Evolutionary conservation across 108 stramenopile species (phyloP), one percentile per base, ranked within the genome.

Genomic region (Nannochloropsis gaditana): DNA sequence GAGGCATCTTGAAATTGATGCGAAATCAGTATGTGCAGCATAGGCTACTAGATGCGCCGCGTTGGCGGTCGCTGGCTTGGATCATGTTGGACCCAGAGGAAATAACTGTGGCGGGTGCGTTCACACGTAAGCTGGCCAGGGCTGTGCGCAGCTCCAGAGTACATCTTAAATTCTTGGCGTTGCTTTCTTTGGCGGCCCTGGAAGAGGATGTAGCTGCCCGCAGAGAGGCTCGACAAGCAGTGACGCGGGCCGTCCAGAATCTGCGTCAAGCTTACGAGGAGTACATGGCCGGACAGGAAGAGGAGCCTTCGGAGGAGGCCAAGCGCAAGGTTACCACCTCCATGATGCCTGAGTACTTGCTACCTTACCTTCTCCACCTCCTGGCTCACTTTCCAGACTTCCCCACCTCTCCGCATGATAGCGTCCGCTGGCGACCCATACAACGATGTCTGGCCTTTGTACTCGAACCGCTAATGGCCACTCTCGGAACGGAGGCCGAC

Each of bases 31-130:
- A 73, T 2, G 59, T 73, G 59, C 59, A 73, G 59, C 59, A 73
- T n/a, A 15, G 59, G 83, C 44, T 84, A 31, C 45, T 87, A 31
- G 83, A 43, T 44, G 80, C 87, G 0, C 21, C 83, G 41, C 84
- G 87, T 5, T 87, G 87, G 87, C 87, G 83, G 45, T 42, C 87
- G 44, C 87, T 87, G 41, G 87, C 87, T 15, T 87, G 87, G 87
- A 45, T 79, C 4, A 73, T 87, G 83, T 43, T 87, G 83, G 87
- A 87, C 80, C 87, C 87, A 41, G 45, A 79, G n/a, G 43, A 79
- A 15, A n/a, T n/a, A 17, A 80, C 42, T 41, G 87, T 87, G 11
- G 73, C 83, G 44, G 45, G 79, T 15, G 83, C 79, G 8, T 83
- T 87, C 80, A 45, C 83, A 21, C 45, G 80, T 8, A 83, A 87